Evolutionary conservation across 805 yeast species (phyloP), one percentile per base, ranked within the genome.

Genomic region (Candida berthetii): DNA sequence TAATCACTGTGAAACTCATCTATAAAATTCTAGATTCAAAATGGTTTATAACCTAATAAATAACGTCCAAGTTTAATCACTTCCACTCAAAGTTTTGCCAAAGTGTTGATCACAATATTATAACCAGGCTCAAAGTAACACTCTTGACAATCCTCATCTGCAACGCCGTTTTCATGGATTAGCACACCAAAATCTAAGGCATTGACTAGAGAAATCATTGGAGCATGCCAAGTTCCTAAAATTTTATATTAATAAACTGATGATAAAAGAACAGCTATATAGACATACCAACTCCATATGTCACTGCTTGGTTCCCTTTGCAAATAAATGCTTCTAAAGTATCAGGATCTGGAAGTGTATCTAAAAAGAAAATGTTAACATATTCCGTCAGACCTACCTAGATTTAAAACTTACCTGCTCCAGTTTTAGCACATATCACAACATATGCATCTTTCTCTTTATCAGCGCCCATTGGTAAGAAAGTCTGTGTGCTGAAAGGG

Each of bases 141-240:
- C 59, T 90, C 97, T 57, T 85, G 83, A 53, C 93, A 83, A 53
- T 89, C 96, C 49, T 85, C 95, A 2, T 76, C 75, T 1, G 80
- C 69, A 6, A 85, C 80, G 1, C 87, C 91, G 48, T 85, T 86
- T 53, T 90, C 97, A 56, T 84, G 84, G 27, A 87, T 82, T 40
- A 89, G 65, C n/a, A 91, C 97, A 3, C 87, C 90, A 64, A 90
- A 91, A 55, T 91, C 96, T 13, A 82, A 64, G 4, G 66, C 65
- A 20, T 74, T 78, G 28, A 80, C 82, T 9, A 88, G 60, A 2
- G 87, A 91, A 18, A 91, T 82, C 98, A 90, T 90, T 3, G 98
- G 97, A 0, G 97, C 96, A 58, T 90, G 98, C 98, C 98, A 90
- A 4, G 82, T 76, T 1, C 84, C 87, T 11, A 48, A 27, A 19